A percentile compares a stretch with the other conserved stretches of the same genome.
These are phyloP conservation scores for Salvia sclarea DNA, from an alignment of 305 asterid species.

Conservation along the genomic window DNA sequence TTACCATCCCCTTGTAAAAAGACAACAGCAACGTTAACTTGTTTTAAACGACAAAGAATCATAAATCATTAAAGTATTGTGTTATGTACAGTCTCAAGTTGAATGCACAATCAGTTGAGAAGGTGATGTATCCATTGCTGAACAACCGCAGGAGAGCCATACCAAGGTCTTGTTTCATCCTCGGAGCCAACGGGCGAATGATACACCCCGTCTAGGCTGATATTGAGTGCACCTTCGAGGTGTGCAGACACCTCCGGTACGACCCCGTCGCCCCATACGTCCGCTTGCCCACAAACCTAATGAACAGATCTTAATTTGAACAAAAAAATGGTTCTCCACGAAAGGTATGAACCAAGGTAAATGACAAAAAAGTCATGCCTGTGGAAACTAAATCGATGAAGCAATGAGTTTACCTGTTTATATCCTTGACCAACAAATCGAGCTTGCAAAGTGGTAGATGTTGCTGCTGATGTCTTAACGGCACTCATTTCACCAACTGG, in stretches of 20 bases:
- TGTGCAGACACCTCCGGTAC: conserved; percentile 95
- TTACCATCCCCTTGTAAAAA: neutral
- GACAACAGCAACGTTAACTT: neutral
- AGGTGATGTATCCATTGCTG: conserved; percentile 86
- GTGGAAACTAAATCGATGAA: no score
- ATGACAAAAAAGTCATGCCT: no score
- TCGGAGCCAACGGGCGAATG: conserved; percentile 94
- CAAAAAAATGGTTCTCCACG: neutral
- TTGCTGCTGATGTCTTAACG: conserved; percentile 34
- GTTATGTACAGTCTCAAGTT: no score
- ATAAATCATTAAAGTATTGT: no score
- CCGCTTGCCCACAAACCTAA: conserved; percentile 91
- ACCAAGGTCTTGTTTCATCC: conserved; percentile 81
- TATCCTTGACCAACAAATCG: conserved; percentile 92
- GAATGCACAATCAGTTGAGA: conserved; percentile 41
- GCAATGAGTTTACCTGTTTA: conserved; percentile 64
- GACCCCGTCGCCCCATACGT: conserved; percentile 93
- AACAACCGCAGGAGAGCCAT: conserved; percentile 80
- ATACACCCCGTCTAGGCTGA: conserved; percentile 74
- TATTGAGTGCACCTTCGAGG: conserved; percentile 84
- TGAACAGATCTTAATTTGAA: neutral
- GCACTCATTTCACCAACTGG: conserved; percentile 47
- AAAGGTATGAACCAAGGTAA: neutral
- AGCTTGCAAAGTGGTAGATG: conserved; percentile 54
- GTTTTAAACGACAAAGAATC: neutral